These are phyloP conservation scores for Kwoniella dendrophila DNA, from an alignment of 768 basidiomycete species.

Conservation along the genomic window DNA sequence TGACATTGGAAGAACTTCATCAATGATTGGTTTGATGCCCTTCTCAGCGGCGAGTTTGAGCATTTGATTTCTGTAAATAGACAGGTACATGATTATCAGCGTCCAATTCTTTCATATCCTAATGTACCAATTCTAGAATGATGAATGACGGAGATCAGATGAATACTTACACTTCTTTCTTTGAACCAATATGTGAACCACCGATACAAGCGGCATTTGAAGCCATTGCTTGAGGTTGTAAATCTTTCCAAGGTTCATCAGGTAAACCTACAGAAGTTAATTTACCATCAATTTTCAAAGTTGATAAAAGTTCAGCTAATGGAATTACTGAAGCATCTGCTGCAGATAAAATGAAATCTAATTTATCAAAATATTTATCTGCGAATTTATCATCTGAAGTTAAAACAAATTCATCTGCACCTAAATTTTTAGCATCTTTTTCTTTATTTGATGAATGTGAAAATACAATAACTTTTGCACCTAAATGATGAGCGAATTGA, in stretches of 20 bases:
- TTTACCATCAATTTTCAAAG: constrained; percentile 62
- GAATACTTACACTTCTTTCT: constrained; percentile 59
- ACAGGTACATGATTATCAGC: constrained; percentile 18
- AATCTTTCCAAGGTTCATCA: constrained; percentile 55
- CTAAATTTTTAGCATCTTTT: constrained; percentile 61
- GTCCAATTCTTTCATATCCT: constrained; percentile 27
- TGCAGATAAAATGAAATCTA: constrained; percentile 58
- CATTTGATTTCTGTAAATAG: constrained; percentile 59
- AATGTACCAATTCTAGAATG: background rate
- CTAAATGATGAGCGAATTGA: constrained; percentile 63
- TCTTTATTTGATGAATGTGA: constrained; percentile 64
- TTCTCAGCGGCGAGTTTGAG: constrained; percentile 65
- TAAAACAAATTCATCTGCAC: constrained; percentile 50
- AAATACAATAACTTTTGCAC: constrained; percentile 65
- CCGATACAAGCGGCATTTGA: constrained; percentile 44
- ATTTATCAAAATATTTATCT: constrained; percentile 51
- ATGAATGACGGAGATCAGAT: too few relatives aligned
- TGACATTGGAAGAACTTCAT: constrained; percentile 59
- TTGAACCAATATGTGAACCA: constrained; percentile 61
- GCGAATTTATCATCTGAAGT: constrained; percentile 46
- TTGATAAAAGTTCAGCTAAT: constrained; percentile 62
- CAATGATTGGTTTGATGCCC: constrained; percentile 61
- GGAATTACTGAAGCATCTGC: constrained; percentile 59
- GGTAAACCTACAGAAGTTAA: constrained; percentile 64
- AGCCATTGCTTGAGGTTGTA: constrained; percentile 35